Evolutionary conservation across 2,329 filamentous ascomycete species (phyloP).

Genomic region (Orbilia blumenaviensis): DNA sequence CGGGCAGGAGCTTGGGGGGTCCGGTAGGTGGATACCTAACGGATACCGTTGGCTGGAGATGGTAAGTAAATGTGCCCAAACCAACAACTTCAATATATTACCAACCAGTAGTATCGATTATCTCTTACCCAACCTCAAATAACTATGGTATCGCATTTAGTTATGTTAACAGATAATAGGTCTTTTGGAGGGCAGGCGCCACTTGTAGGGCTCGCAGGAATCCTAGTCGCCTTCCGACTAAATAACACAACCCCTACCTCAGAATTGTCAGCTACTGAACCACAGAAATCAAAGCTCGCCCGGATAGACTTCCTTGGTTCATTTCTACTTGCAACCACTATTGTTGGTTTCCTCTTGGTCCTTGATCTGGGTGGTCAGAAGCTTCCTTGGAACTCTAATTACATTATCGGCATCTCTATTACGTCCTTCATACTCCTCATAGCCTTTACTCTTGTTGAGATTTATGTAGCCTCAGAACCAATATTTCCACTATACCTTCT

Average conservation of each 20-base stretch:
- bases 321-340: constrained; percentile 19
- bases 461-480: constrained; percentile 65
- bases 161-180: constrained; percentile 59
- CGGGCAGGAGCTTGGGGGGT: constrained; percentile 66
- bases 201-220: constrained; percentile 65
- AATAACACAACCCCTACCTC: constrained; percentile 2
- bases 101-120: no score
- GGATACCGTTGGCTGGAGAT: constrained; percentile 73
- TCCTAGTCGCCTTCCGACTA: constrained; percentile 61
- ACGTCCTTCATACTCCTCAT: constrained; percentile 22
- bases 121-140: no score
- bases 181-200: constrained; percentile 70
- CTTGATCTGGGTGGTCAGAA: constrained; percentile 50
- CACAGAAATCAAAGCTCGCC: constrained; percentile 32
- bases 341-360: constrained; percentile 58
- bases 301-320: constrained; percentile 49
- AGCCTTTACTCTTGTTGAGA: constrained; percentile 59
- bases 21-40: constrained; percentile 70
- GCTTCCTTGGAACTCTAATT: constrained; percentile 29
- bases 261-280: background rate
- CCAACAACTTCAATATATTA: background rate
- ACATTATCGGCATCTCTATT: constrained; percentile 19
- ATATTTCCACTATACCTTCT: constrained; percentile 70
- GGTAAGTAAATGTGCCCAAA: no score
- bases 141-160: no score